These are phyloP conservation scores for Wickerhamiella brachini DNA, from an alignment of 805 yeast species.

Conservation along the genomic window DNA sequence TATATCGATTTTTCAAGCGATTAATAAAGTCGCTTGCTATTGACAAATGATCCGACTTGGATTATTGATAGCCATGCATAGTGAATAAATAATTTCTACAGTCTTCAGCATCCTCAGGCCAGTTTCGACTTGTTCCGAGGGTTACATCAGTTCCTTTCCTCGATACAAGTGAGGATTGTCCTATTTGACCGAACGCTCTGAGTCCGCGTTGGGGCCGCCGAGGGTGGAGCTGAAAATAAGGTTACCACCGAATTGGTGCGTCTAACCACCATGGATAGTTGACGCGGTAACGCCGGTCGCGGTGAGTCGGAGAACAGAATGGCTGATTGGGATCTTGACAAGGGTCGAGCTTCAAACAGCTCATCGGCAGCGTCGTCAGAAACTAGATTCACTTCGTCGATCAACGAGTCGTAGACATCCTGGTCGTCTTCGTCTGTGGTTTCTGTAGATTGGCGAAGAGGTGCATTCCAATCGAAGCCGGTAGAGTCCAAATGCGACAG, in stretches of 20 bases:
- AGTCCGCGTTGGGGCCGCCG: conserved; percentile 1
- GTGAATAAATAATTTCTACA: too few relatives aligned
- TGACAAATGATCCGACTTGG: not conserved
- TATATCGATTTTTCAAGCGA: not conserved
- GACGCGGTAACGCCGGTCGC: conserved; percentile 4
- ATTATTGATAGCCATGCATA: not conserved
- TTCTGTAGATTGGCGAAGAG: too few relatives aligned
- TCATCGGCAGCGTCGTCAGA: conserved; percentile 24
- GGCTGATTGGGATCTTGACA: not conserved
- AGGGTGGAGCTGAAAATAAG: conserved; percentile 1
- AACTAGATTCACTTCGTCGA: not conserved
- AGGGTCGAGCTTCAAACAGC: conserved; percentile 3
- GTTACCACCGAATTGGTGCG: conserved; percentile 6
- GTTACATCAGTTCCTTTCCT: not conserved
- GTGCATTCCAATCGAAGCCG: not conserved
- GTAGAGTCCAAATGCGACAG: conserved; percentile 12
- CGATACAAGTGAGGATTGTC: conserved; percentile 1
- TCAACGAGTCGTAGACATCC: conserved; percentile 2
- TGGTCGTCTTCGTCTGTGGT: conserved; percentile 18
- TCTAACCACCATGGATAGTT: conserved; percentile 3
- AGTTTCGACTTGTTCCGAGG: not conserved
- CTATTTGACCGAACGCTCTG: not conserved
- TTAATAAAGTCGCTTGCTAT: not conserved
- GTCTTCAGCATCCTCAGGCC: not conserved
- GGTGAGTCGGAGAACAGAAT: not conserved